These are phyloP conservation scores for Podochytrium sp. DNA, from an alignment of 192 early-diverging fungal species.

Conservation along the genomic window DNA sequence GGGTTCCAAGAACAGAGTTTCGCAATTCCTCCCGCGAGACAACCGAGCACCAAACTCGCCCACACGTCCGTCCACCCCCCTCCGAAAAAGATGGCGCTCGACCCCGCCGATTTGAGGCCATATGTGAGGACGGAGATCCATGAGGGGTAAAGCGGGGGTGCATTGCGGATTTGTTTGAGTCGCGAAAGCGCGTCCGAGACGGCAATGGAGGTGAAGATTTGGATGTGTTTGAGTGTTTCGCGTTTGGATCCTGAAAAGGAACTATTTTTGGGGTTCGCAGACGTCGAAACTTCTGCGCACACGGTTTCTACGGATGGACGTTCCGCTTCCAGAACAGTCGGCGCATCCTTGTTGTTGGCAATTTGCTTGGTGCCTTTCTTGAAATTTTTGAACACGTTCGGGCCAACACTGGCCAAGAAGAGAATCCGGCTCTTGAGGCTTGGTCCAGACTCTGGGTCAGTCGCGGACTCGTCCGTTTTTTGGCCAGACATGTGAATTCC, in stretches of 20 bases:
- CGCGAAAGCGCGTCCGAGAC: constrained; percentile 34
- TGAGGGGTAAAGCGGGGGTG: constrained; percentile 35
- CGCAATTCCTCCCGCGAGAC: constrained; percentile 5
- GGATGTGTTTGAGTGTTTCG: background rate
- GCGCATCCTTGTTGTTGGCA: too few relatives aligned
- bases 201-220: constrained; percentile 35
- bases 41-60: constrained; percentile 25
- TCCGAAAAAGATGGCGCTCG: constrained; percentile 36
- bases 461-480: too few relatives aligned
- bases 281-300: too few relatives aligned
- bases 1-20: background rate
- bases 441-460: too few relatives aligned
- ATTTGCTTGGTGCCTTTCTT: too few relatives aligned
- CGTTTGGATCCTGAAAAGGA: too few relatives aligned
- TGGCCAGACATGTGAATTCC: too few relatives aligned
- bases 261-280: too few relatives aligned
- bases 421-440: too few relatives aligned
- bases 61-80: constrained; percentile 39
- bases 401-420: constrained; percentile 29
- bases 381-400: too few relatives aligned
- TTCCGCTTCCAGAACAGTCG: too few relatives aligned
- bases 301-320: too few relatives aligned
- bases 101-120: constrained; percentile 26
- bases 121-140: constrained; percentile 29
- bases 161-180: constrained; percentile 34